A percentile compares a stretch with the other conserved stretches of the same genome.
These are phyloP conservation scores for Penicillium fimorum DNA, from an alignment of 495 filamentous ascomycete species.

Conservation along the genomic window DNA sequence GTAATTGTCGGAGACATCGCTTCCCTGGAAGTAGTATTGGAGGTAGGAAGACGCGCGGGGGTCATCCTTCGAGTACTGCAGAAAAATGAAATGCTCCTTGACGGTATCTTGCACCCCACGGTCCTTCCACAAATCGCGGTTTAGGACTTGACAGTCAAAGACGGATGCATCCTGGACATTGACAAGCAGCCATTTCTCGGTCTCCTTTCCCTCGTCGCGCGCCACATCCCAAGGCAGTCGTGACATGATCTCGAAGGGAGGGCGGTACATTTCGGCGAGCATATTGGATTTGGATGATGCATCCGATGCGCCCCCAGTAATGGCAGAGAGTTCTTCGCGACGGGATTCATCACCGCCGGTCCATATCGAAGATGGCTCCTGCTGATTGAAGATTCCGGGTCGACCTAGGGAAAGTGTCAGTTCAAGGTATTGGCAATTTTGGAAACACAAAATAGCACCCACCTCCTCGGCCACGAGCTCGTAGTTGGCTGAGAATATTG, in stretches of 20 bases:
- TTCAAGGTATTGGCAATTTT: conserved; percentile 9
- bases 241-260: conserved; percentile 84
- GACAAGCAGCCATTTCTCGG: conserved; percentile 89
- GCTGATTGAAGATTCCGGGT: conserved; percentile 84
- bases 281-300: conserved; percentile 65
- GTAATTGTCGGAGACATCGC: conserved; percentile 73
- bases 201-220: conserved; percentile 77
- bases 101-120: conserved; percentile 71
- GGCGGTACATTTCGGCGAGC: conserved; percentile 87
- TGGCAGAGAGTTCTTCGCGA: conserved; percentile 53
- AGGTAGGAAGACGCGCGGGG: conserved; percentile 72
- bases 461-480: conserved; percentile 49
- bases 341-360: conserved; percentile 53
- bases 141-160: conserved; percentile 89
- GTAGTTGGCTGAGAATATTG: conserved; percentile 65
- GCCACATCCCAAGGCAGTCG: conserved; percentile 73
- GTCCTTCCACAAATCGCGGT: conserved; percentile 95
- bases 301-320: conserved; percentile 73
- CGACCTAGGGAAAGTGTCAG: conserved; percentile 39
- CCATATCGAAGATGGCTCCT: conserved; percentile 70
- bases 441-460: conserved; percentile 23
- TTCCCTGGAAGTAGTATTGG: conserved; percentile 81
- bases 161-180: conserved; percentile 90
- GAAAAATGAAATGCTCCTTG: conserved; percentile 88
- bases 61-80: conserved; percentile 87